Base-by-base conservation (phyloP, 2,329 filamentous ascomycete genomes). In the Epichloe coenophiala region DNA sequence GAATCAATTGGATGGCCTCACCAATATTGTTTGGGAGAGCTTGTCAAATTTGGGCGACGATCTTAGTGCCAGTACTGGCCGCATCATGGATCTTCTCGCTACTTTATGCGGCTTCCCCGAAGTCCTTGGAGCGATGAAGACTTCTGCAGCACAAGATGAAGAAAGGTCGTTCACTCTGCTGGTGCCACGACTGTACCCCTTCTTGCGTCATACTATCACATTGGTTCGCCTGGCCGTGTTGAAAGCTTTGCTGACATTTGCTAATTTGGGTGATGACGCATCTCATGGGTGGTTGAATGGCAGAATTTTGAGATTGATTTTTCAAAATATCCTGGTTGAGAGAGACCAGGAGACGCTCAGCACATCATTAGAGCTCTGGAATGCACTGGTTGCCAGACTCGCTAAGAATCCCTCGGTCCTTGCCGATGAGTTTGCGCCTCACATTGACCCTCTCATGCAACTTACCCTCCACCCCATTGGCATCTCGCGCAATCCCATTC, bases 11-110 rank as follows among this genome's bases (percentile, higher is more conserved):
- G 83, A 90, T 54, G 76, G 78, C 33, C 79, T 98, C 39, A 95
- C 96, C 65, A 84, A 86, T 62, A 95, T 97, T 53, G 90, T 98
- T 31, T 98, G 93, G 93, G 87, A 95, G 61, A 97, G 93, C 70
- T 74, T 98, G 23, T 95, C 91, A 3, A 94, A 95, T 63, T 74
- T 98, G n/a, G 90, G 91, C 56, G 93, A 98, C 63, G 93, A 98
- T 63, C 75, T 98, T 17, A 97, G 90, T 65, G 93, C 93, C 4
- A 97, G 93, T 65, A 98, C 94, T 9, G 93, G 93, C 45, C 94
- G 89, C 51, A 95, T 98, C 50, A 98, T 98, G 94, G 94, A 98
- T 65, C 78, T 98, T 40, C 76, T 98, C 17, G 93, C 94, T 13
- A 97, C 93, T 53, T 80, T 98, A 2, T 98, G 93, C 70, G 86